Evolutionary conservation across 2,329 filamentous ascomycete species (phyloP), one percentile per base, ranked within the genome.

Genomic region (Teratosphaeria destructans): DNA sequence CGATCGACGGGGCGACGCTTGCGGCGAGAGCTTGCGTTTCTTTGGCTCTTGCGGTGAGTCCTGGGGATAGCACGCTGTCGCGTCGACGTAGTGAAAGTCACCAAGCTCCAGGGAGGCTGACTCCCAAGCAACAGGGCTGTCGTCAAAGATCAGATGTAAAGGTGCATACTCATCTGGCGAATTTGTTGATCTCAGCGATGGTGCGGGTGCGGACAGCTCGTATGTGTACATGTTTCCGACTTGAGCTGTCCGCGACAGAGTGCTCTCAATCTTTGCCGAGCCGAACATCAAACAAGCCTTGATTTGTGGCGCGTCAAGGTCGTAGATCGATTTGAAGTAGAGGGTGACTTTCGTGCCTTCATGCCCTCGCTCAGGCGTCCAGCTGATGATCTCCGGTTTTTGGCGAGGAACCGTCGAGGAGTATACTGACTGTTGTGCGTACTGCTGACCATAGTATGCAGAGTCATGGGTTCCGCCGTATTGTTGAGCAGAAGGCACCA

Each of bases 311-410:
- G 81, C 73, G 85, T 82, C 60, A 61, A 95, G 76, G 69, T 95
- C 87, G 75, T 89, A 89, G 61, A 86, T 81, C 52, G 88, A 87
- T 57, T 86, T 85, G 34, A 95, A 82, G 70, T 89, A 87, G 64
- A 96, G 80, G 61, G 82, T 81, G 10, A 96, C 77, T 67, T 85
- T 85, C 23, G 87, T 88, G 58, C 88, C 88, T 69, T 82, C 81
- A 37, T 79, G 75, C 52, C 91, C 92, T 68, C 83, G 80, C 53
- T 78, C 76, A 19, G 92, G 93, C 61, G 84, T 81, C 72, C 83
- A 90, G 60, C 87, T 87, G 61, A 85, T 79, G 64, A 95, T 77
- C 68, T 85, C 81, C 60, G 84, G 84, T 64, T 80, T 74, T 68
- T 81, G 82, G 61, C 82, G 82, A 66, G 83, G 76, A 37, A 83